Evolutionary conservation across 1,284 basidiomycete genomes (phyloP).

Genomic region (Cryptococcus sp.): DNA sequence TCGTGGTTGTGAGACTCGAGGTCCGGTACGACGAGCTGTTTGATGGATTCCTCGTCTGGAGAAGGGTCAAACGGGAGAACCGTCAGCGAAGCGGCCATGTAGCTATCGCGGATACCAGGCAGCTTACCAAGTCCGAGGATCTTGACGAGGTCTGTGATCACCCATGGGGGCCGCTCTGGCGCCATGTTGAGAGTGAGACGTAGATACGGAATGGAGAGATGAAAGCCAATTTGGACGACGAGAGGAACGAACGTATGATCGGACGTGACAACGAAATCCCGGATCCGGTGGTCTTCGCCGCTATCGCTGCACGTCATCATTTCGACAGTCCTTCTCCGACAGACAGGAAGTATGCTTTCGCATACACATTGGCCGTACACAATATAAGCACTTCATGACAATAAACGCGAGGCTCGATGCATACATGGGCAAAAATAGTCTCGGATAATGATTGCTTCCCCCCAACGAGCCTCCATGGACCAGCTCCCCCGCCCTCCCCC

Average conservation of each 20-base stretch:
- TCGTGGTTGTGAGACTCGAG: constrained; percentile 36
- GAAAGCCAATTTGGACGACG: not conserved
- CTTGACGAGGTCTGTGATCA: constrained; percentile 33
- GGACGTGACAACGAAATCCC: too few relatives aligned
- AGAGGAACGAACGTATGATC: not conserved
- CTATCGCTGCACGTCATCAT: too few relatives aligned
- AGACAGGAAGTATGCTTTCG: too few relatives aligned
- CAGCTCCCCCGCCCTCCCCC: too few relatives aligned
- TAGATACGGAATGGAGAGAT: not conserved
- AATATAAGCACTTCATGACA: too few relatives aligned
- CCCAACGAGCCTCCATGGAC: too few relatives aligned
- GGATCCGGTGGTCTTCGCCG: too few relatives aligned
- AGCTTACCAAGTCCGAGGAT: constrained; percentile 42
- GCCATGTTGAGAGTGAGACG: constrained; percentile 2
- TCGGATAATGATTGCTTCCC: too few relatives aligned
- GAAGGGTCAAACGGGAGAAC: not conserved
- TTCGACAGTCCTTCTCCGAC: too few relatives aligned
- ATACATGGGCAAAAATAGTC: too few relatives aligned
- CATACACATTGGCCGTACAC: too few relatives aligned
- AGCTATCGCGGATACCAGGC: not conserved
- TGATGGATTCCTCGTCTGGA: constrained; percentile 43
- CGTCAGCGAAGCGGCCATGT: constrained; percentile 3
- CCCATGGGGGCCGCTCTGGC: constrained; percentile 32
- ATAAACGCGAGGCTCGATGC: too few relatives aligned
- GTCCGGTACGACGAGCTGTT: constrained; percentile 42